Evolutionary conservation across 331 rosid genomes (phyloP).

Genomic region (Malus hybrid): DNA sequence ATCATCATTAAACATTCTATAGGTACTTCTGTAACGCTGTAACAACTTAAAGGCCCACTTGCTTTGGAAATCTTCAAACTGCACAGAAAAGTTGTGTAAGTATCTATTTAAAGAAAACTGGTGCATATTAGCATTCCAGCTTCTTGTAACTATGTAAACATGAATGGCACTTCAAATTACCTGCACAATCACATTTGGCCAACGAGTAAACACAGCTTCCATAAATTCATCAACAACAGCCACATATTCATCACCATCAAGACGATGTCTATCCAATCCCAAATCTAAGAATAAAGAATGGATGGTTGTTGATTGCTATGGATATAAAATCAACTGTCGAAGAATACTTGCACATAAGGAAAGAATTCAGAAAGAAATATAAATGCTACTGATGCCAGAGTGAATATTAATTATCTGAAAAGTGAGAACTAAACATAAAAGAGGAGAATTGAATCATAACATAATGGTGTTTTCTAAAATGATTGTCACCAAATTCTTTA

Average conservation of each 20-base stretch:
- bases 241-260: constrained; percentile 89
- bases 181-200: constrained; percentile 99
- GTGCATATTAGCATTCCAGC: not conserved
- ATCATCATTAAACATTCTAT: constrained; percentile 98
- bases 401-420: not conserved
- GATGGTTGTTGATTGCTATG: not conserved
- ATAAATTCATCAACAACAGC: constrained; percentile 92
- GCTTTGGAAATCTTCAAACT: constrained; percentile 99
- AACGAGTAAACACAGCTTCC: constrained; percentile 97
- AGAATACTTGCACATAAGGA: not conserved
- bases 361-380: not conserved
- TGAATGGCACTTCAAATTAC: constrained; percentile 24
- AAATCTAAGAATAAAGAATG: constrained; percentile 46
- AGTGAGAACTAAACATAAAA: not conserved
- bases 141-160: not conserved
- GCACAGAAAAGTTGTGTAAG: constrained; percentile 12
- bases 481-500: not conserved
- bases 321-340: not conserved
- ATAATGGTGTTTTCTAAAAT: not conserved
- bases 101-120: not conserved
- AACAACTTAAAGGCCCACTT: constrained; percentile 98
- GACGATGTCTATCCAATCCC: constrained; percentile 86
- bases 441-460: not conserved
- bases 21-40: constrained; percentile 82
- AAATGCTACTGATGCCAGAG: not conserved